Base-by-base conservation (phyloP, 1,284 basidiomycete genomes). In the Puccinia polysora region DNA sequence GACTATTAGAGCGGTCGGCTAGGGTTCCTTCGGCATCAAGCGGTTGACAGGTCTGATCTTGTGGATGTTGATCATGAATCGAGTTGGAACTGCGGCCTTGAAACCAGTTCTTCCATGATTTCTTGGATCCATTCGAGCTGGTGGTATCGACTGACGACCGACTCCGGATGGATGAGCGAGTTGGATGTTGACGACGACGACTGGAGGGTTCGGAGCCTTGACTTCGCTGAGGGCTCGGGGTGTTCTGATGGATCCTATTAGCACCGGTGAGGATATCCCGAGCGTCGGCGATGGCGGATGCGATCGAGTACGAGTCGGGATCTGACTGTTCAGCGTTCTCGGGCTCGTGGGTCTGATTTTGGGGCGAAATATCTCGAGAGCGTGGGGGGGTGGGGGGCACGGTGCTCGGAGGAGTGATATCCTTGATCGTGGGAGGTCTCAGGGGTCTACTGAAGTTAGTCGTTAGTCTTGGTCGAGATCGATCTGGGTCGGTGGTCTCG, bases 51-150 rank as follows among this genome's bases (percentile, higher is more conserved):
- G 43, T 49, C 60, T 8, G 15, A 32, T 6, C 25, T 30, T 7
- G 23, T 49, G 4, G 28, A 23, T 5, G 14, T 50, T 7, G 58
- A 36, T 18, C n/a, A n/a, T n/a, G n/a, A n/a, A n/a, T n/a, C n/a
- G n/a, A n/a, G n/a, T n/a, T n/a, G n/a, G n/a, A n/a, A n/a, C n/a
- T n/a, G 4, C 50, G n/a, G 18, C 40, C 45, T 8, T 50, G 49
- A 58, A 69, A 60, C 34, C 47, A 15, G 18, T 60, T 59, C 32
- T 69, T 69, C 65, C 65, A 69, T 7, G 65, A 69, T 12, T 32
- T 40, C 4, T 34, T 45, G 4, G 65, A 55, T 25, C 65, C 43
- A 23, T 28, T 59, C 6, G 65, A 69, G 55, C 65, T 69, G 18
- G 20, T 65, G 30, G 64, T 53, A 65, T 65, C 64, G 50, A 55